phyloP scores from a whole-genome alignment of 164 flowering plant genomes.

The Liquidambar formosana region DNA sequence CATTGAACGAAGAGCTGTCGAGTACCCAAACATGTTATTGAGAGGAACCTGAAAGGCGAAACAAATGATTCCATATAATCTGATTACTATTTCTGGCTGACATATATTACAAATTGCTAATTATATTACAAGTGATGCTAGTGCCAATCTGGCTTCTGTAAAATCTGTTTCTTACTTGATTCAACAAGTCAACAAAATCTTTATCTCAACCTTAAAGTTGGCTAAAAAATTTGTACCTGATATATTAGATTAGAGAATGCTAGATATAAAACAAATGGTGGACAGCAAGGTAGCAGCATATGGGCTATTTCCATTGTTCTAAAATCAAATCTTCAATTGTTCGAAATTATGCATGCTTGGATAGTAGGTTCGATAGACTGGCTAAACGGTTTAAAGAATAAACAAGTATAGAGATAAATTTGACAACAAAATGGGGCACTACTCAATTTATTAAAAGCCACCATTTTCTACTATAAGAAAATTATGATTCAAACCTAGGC shows the following conservation, averaged over 20 bases:
- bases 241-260: neutral
- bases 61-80: constrained; percentile 4
- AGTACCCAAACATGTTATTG: constrained; percentile 98
- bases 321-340: neutral
- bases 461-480: too few relatives aligned
- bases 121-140: neutral
- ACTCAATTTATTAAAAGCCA: too few relatives aligned
- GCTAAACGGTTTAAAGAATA: too few relatives aligned
- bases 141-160: neutral
- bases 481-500: too few relatives aligned
- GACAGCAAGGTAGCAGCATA: neutral
- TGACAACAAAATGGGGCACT: too few relatives aligned
- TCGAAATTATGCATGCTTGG: neutral
- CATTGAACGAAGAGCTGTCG: constrained; percentile 96
- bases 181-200: neutral
- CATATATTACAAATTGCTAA: neutral
- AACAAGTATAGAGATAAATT: too few relatives aligned
- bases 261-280: neutral
- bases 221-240: too few relatives aligned
- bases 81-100: neutral
- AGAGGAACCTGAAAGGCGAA: constrained; percentile 76
- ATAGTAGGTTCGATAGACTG: neutral
- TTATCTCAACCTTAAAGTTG: too few relatives aligned
- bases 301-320: neutral
- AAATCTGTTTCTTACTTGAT: neutral